Evolutionary conservation across 176 grass and related monocot genomes (phyloP).

Genomic region (Carex parvula): DNA sequence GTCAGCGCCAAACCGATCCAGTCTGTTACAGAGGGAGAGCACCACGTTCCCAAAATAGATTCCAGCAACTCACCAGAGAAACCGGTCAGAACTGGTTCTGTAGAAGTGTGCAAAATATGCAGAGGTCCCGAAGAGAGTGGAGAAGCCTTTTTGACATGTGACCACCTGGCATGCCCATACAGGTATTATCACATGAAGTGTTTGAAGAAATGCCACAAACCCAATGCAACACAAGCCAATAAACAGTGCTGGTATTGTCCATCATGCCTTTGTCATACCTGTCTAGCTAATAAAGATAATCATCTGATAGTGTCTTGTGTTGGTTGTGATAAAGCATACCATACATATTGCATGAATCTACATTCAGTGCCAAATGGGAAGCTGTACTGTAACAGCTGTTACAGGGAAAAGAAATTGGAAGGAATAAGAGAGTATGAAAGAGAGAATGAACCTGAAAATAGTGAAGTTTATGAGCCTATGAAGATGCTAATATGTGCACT

Average conservation of each 20-base stretch:
- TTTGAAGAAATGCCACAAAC: slow-evolving; percentile 51
- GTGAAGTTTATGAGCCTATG: slow-evolving; percentile 34
- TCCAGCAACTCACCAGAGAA: slow-evolving; percentile 1
- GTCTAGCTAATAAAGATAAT: slow-evolving; percentile 62
- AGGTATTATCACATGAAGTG: slow-evolving; percentile 78
- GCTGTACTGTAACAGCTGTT: slow-evolving; percentile 48
- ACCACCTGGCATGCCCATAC: slow-evolving; percentile 46
- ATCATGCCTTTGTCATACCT: slow-evolving; percentile 68
- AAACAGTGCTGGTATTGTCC: slow-evolving; percentile 73
- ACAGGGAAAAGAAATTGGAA: slow-evolving; percentile 13
- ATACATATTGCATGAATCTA: slow-evolving; percentile 73
- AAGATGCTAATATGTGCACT: slow-evolving; percentile 54
- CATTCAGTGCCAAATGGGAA: slow-evolving; percentile 42
- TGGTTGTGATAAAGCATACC: slow-evolving; percentile 66
- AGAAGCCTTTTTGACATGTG: slow-evolving; percentile 61
- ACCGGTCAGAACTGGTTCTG: slow-evolving; percentile 16
- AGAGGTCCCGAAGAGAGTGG: slow-evolving; percentile 49
- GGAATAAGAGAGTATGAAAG: slow-evolving; percentile 35
- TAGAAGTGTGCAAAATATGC: slow-evolving; percentile 68
- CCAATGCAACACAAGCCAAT: slow-evolving; percentile 34
- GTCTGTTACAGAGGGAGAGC: not conserved
- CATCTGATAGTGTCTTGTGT: slow-evolving; percentile 64
- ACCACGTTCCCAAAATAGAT: not conserved
- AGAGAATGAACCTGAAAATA: slow-evolving; percentile 17
- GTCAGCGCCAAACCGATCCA: not conserved